These are phyloP conservation scores for Trichoderma sp. DNA, from an alignment of 2,329 filamentous ascomycete species.

Conservation along the genomic window DNA sequence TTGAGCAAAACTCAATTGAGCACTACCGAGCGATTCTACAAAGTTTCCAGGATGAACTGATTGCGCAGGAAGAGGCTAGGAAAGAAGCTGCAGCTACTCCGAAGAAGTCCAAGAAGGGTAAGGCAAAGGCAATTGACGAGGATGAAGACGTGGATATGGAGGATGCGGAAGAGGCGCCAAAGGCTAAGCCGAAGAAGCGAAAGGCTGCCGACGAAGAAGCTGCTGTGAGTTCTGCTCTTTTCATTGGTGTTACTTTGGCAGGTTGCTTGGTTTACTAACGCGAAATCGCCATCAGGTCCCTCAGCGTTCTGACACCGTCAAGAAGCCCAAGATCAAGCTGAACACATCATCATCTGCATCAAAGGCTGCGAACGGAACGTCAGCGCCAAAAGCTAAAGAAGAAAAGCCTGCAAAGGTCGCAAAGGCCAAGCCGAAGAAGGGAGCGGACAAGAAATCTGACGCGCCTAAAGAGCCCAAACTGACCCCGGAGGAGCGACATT, in stretches of 20 bases:
- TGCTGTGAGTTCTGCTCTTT: constrained; percentile 42
- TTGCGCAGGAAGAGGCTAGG: constrained; percentile 56
- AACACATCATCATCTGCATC: constrained; percentile 67
- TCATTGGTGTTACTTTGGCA: background rate
- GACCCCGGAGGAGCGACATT: constrained; percentile 58
- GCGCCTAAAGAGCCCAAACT: constrained; percentile 58
- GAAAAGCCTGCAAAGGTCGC: constrained; percentile 54
- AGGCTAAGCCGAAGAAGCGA: constrained; percentile 73
- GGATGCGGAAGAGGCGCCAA: constrained; percentile 61
- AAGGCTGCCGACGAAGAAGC: constrained; percentile 79
- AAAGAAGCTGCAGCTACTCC: constrained; percentile 44
- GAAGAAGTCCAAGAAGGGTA: constrained; percentile 48
- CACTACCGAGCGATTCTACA: constrained; percentile 82
- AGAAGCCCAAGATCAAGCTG: constrained; percentile 69
- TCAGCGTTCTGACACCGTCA: constrained; percentile 62
- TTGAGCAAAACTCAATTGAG: constrained; percentile 73
- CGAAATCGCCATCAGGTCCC: constrained; percentile 46
- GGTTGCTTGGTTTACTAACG: constrained; percentile 3
- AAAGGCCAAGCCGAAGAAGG: constrained; percentile 61
- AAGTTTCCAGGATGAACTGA: constrained; percentile 66
- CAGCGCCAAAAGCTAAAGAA: constrained; percentile 57
- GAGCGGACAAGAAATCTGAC: constrained; percentile 59
- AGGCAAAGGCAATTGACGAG: constrained; percentile 53
- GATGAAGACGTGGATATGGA: constrained; percentile 64
- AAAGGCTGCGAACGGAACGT: constrained; percentile 66